Evolutionary conservation across 2,329 filamentous ascomycete species (phyloP).

Genomic region (Aspergillus novofumigatus): DNA sequence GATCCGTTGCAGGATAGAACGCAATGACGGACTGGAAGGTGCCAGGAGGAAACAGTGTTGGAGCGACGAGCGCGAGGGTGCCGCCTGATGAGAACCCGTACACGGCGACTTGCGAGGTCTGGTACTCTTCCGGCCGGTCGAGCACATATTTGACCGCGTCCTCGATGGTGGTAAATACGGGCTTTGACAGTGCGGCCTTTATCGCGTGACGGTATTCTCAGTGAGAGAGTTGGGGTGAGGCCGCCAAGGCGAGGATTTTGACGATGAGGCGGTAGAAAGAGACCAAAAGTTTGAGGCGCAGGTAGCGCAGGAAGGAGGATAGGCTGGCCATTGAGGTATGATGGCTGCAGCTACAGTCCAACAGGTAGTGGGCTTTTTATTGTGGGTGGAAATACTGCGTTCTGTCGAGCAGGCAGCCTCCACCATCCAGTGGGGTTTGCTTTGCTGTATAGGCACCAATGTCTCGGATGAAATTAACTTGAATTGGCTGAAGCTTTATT

Average conservation of each 20-base stretch:
- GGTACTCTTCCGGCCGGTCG: too few relatives aligned
- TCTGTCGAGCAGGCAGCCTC: neutral
- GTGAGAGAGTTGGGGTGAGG: neutral
- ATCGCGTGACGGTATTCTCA: neutral
- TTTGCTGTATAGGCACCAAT: neutral
- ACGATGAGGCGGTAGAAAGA: neutral
- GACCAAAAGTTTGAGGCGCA: neutral
- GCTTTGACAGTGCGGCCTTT: neutral
- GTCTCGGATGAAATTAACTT: neutral
- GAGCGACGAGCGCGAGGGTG: too few relatives aligned
- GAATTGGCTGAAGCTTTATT: neutral
- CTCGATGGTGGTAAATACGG: slow-evolving; percentile 22
- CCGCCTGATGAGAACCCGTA: too few relatives aligned
- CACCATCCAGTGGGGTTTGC: neutral
- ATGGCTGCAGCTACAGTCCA: neutral
- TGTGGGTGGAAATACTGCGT: neutral
- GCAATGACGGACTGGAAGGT: too few relatives aligned
- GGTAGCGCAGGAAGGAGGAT: neutral
- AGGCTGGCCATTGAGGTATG: neutral
- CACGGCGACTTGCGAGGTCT: too few relatives aligned
- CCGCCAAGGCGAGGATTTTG: neutral
- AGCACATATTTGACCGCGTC: slow-evolving; percentile 37
- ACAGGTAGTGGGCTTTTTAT: neutral
- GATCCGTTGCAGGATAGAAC: too few relatives aligned
- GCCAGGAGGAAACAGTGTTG: too few relatives aligned